phyloP scores from a whole-genome alignment of 2,329 filamentous ascomycete genomes.

The Paracorniculantispora psalliotae region DNA sequence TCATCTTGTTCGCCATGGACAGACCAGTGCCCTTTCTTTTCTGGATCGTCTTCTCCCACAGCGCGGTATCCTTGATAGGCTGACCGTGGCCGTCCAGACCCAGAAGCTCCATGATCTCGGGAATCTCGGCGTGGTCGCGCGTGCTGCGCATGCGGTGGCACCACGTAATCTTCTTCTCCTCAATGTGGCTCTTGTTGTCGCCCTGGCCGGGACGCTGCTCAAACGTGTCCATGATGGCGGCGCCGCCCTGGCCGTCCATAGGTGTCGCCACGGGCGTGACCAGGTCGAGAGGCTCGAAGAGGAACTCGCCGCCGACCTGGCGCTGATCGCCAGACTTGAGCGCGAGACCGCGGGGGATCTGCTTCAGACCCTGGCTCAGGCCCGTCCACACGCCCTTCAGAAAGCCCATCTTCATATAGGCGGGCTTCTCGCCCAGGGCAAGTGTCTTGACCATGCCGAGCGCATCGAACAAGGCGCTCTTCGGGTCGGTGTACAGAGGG shows the following conservation, averaged over 20 bases:
- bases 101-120: conserved; percentile 58
- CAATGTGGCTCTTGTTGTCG: conserved; percentile 26
- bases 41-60: conserved; percentile 42
- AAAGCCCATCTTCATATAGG: conserved; percentile 57
- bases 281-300: conserved; percentile 58
- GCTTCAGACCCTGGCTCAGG: conserved; percentile 55
- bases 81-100: conserved; percentile 45
- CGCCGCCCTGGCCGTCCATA: conserved; percentile 26
- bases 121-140: conserved; percentile 69
- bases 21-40: conserved; percentile 50
- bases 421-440: conserved; percentile 53
- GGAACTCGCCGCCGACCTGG: conserved; percentile 72
- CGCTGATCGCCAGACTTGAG: conserved; percentile 60
- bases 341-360: conserved; percentile 52
- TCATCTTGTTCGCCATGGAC: conserved; percentile 47
- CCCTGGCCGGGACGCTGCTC: conserved; percentile 1
- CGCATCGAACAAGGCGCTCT: conserved; percentile 57
- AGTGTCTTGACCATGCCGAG: conserved; percentile 66
- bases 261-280: conserved; percentile 43
- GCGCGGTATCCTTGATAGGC: conserved; percentile 35
- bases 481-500: conserved; percentile 74
- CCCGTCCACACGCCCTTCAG: conserved; percentile 45
- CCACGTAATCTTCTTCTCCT: conserved; percentile 65
- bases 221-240: conserved; percentile 18
- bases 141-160: conserved; percentile 79